These are phyloP conservation scores for Cutaneotrichosporon sp. DNA, from an alignment of 1,284 basidiomycete species.

Conservation along the genomic window DNA sequence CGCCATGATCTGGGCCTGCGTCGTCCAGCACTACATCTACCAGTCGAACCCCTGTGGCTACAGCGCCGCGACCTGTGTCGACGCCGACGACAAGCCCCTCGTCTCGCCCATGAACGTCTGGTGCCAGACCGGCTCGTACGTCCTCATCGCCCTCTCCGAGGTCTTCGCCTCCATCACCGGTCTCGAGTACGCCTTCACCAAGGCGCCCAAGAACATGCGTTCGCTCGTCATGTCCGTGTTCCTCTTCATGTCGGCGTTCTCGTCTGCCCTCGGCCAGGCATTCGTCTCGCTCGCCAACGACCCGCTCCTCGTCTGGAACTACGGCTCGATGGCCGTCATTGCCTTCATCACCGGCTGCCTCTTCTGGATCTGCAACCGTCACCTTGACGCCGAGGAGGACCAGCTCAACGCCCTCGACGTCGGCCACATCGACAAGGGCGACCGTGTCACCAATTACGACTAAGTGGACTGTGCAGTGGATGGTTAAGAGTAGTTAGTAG, in stretches of 20 bases:
- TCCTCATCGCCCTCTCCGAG: constrained; percentile 56
- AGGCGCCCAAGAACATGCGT: constrained; percentile 54
- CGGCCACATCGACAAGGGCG: neutral
- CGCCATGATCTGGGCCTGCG: constrained; percentile 31
- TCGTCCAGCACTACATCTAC: constrained; percentile 58
- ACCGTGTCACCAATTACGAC: neutral
- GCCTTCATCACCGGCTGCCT: constrained; percentile 41
- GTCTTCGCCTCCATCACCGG: constrained; percentile 57
- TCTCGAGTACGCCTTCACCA: constrained; percentile 58
- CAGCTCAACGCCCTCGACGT: constrained; percentile 10
- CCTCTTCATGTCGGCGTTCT: constrained; percentile 56
- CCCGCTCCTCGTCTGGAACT: constrained; percentile 54
- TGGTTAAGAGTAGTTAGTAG: neutral
- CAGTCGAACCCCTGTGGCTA: constrained; percentile 54
- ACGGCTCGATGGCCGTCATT: constrained; percentile 53
- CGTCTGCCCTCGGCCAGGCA: constrained; percentile 52
- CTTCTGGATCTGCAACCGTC: constrained; percentile 22
- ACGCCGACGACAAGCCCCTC: constrained; percentile 14
- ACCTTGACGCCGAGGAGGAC: constrained; percentile 38
- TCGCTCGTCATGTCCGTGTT: constrained; percentile 51
- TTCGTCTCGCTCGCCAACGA: constrained; percentile 44
- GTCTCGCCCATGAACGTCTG: constrained; percentile 41
- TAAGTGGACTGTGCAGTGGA: neutral
- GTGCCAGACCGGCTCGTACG: constrained; percentile 53
- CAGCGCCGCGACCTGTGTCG: constrained; percentile 46